These are phyloP conservation scores for Sclerotinia nivalis DNA, from an alignment of 2,329 filamentous ascomycete genomes.

Conservation along the genomic window DNA sequence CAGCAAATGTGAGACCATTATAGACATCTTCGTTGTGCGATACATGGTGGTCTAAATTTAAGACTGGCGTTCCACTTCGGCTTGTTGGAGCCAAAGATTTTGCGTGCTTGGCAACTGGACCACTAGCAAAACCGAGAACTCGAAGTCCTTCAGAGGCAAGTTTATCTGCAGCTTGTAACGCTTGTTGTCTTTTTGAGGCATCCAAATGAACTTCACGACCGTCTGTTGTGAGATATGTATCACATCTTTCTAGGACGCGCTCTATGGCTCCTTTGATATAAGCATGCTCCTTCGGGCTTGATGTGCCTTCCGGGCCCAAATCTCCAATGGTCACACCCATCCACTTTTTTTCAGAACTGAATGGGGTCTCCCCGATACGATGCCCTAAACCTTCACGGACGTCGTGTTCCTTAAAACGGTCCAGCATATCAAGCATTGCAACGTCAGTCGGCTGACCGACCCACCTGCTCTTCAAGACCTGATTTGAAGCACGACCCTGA, in stretches of 20 bases:
- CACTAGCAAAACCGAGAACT: constrained; percentile 92
- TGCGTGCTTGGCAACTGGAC: constrained; percentile 58
- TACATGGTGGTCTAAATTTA: constrained; percentile 33
- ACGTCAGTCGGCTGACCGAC: constrained; percentile 97
- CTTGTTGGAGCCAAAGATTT: constrained; percentile 42
- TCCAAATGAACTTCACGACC: constrained; percentile 87
- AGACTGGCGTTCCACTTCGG: constrained; percentile 55
- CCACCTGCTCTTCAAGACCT: constrained; percentile 78
- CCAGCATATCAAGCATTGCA: constrained; percentile 90
- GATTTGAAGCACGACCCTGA: constrained; percentile 57
- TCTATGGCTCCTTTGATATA: constrained; percentile 97
- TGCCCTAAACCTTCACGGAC: constrained; percentile 82
- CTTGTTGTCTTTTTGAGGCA: constrained; percentile 70
- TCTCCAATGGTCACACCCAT: constrained; percentile 89
- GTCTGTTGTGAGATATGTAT: constrained; percentile 84
- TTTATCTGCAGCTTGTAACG: constrained; percentile 73
- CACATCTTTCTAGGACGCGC: constrained; percentile 79
- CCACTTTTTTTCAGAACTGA: constrained; percentile 98
- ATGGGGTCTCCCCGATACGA: constrained; percentile 83
- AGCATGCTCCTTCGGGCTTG: constrained; percentile 65
- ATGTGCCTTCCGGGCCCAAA: constrained; percentile 36
- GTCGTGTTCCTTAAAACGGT: constrained; percentile 89
- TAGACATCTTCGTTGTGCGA: constrained; percentile 72
- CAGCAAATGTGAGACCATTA: constrained; percentile 82
- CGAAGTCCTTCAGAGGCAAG: constrained; percentile 90